These are phyloP conservation scores for Xylaria digitata DNA, from an alignment of 2,329 filamentous ascomycete species.

Conservation along the genomic window DNA sequence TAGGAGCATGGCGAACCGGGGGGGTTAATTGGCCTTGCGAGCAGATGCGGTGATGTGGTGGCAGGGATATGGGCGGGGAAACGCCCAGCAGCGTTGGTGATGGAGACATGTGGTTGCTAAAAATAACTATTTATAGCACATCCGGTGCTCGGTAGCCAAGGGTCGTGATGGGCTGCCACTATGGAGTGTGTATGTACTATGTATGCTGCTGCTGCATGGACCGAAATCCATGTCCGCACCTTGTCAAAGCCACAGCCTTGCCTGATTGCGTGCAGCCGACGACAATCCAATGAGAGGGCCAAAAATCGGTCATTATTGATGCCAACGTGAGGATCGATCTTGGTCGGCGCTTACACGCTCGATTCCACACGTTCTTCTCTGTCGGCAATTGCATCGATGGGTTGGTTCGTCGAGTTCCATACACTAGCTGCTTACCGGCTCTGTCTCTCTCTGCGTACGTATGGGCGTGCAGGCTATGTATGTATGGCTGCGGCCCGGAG, in stretches of 20 bases:
- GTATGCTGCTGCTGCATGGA: conserved; percentile 37
- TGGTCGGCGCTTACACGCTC: conserved; percentile 36
- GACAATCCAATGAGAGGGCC: conserved; percentile 34
- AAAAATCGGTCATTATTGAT: conserved; percentile 11
- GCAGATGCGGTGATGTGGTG: not conserved
- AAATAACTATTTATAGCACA: conserved; percentile 52
- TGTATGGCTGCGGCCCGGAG: not conserved
- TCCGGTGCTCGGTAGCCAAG: conserved; percentile 42
- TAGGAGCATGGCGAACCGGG: not conserved
- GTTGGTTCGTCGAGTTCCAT: conserved; percentile 3
- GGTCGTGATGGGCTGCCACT: not conserved
- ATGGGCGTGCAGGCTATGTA: not conserved
- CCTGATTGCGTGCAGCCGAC: conserved; percentile 40
- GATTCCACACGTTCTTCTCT: conserved; percentile 8
- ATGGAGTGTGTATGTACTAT: too few relatives aligned
- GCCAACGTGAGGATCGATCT: conserved; percentile 15
- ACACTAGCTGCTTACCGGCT: not conserved
- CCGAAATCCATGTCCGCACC: conserved; percentile 34
- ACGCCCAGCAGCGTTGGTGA: conserved; percentile 27
- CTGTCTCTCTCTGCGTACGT: not conserved
- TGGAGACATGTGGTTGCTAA: conserved; percentile 44
- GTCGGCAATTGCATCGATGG: conserved; percentile 17
- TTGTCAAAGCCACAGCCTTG: conserved; percentile 41
- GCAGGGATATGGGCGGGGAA: conserved; percentile 29
- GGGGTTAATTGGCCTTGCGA: conserved; percentile 44